Conservation (phyloP, 2,329 filamentous ascomycete species). For the Fusarium praegraminearum region DNA sequence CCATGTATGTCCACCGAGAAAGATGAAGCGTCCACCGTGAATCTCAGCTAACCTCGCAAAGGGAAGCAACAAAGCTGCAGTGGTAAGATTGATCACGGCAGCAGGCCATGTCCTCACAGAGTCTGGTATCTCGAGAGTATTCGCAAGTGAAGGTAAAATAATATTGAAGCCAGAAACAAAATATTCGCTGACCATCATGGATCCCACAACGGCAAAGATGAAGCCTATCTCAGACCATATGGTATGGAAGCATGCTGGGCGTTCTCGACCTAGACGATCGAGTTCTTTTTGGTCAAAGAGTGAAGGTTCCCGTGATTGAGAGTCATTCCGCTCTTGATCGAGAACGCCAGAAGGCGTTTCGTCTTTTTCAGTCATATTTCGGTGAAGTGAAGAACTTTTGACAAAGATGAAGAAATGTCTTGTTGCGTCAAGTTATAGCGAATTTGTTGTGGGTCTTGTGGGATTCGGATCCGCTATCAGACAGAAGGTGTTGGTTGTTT, state of each 20-base stretch:
- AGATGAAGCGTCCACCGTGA: slow-evolving; percentile 71
- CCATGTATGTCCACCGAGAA: slow-evolving; percentile 72
- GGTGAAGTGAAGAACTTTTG: background rate
- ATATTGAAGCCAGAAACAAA: slow-evolving; percentile 82
- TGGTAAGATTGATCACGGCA: slow-evolving; percentile 70
- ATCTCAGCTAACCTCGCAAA: slow-evolving; percentile 71
- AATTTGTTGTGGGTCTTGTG: background rate
- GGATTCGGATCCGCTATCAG: background rate
- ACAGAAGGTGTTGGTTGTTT: background rate
- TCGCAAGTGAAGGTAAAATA: slow-evolving; percentile 74
- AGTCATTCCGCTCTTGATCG: background rate
- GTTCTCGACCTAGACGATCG: slow-evolving; percentile 71
- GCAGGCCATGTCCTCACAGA: slow-evolving; percentile 73
- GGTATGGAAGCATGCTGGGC: slow-evolving; percentile 67
- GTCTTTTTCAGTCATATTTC: slow-evolving; percentile 2
- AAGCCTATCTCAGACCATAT: slow-evolving; percentile 70
- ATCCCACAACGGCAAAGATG: slow-evolving; percentile 70
- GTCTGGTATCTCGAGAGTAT: slow-evolving; percentile 72
- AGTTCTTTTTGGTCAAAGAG: slow-evolving; percentile 55
- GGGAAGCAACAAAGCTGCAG: slow-evolving; percentile 70
- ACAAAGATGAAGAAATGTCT: background rate
- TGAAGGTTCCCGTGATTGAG: background rate
- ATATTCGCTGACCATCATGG: slow-evolving; percentile 77
- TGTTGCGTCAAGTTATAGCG: slow-evolving; percentile 5
- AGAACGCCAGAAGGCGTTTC: background rate